These are phyloP conservation scores for Auxenochlorella protothecoides DNA, from an alignment of 139 green algal species.

Conservation along the genomic window DNA sequence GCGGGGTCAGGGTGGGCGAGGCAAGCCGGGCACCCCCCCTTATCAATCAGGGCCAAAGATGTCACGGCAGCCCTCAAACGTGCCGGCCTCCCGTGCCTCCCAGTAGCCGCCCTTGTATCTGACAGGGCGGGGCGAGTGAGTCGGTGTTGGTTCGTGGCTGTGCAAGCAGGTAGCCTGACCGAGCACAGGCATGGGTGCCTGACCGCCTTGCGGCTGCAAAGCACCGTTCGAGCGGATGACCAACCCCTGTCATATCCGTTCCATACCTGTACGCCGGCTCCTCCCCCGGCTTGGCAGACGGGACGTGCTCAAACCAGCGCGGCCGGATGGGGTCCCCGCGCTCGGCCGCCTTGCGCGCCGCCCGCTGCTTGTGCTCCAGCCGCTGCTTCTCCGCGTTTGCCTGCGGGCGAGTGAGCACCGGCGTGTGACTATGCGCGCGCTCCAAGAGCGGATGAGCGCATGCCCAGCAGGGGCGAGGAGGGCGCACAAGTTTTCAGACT, in stretches of 20 bases:
- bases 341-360: constrained; percentile 56
- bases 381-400: constrained; percentile 72
- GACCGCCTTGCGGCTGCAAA: background rate
- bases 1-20: too few species aligned
- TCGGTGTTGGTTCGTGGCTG: too few species aligned
- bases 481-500: too few species aligned
- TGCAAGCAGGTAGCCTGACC: too few species aligned
- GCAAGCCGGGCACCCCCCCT: too few species aligned
- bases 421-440: too few species aligned
- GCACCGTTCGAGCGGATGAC: background rate
- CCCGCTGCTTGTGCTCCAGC: constrained; percentile 77
- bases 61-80: constrained; percentile 50
- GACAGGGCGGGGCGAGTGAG: background rate
- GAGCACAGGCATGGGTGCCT: too few species aligned
- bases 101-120: constrained; percentile 62
- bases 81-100: constrained; percentile 25
- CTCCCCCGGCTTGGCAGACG: constrained; percentile 12
- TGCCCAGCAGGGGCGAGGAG: background rate
- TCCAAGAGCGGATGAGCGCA: too few species aligned
- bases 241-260: background rate
- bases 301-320: constrained; percentile 42
- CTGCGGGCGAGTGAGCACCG: constrained; percentile 1
- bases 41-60: constrained; percentile 40
- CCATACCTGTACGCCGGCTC: constrained; percentile 19
- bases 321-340: constrained; percentile 45